Conservation (phyloP, 345 rosid genomes). For the Cardamine occulta region DNA sequence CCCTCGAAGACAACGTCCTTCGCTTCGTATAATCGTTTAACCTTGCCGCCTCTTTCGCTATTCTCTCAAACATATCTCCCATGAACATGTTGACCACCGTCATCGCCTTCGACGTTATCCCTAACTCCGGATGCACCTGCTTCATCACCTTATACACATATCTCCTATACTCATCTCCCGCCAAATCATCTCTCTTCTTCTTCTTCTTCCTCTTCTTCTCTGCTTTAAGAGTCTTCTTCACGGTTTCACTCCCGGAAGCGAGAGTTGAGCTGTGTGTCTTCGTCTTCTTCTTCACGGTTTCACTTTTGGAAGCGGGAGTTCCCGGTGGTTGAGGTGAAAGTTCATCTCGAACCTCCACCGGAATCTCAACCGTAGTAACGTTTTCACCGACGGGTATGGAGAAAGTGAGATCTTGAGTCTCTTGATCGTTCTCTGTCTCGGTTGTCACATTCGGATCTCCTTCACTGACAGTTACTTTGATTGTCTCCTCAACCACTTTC, state of each 20-base stretch:
- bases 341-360: constrained; percentile 19
- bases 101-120: constrained; percentile 73
- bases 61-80: constrained; percentile 77
- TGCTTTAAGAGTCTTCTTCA: constrained; percentile 12
- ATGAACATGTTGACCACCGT: constrained; percentile 63
- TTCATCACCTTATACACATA: constrained; percentile 68
- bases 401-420: constrained; percentile 28
- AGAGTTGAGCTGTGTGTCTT: neutral
- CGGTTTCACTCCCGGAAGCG: neutral
- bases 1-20: constrained; percentile 66
- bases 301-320: constrained; percentile 27
- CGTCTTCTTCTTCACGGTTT: neutral
- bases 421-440: constrained; percentile 18
- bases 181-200: constrained; percentile 36
- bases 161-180: constrained; percentile 56
- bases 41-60: constrained; percentile 65
- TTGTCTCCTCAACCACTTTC: constrained; percentile 35
- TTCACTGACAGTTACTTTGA: constrained; percentile 31
- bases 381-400: constrained; percentile 34
- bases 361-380: constrained; percentile 33
- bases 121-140: constrained; percentile 74
- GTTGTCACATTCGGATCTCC: constrained; percentile 21
- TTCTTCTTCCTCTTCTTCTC: constrained; percentile 12
- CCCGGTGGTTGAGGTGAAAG: constrained; percentile 35
- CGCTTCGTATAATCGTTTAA: constrained; percentile 44